These are phyloP conservation scores for Naganishia sp. DNA, from an alignment of 1,284 basidiomycete species.

Conservation along the genomic window DNA sequence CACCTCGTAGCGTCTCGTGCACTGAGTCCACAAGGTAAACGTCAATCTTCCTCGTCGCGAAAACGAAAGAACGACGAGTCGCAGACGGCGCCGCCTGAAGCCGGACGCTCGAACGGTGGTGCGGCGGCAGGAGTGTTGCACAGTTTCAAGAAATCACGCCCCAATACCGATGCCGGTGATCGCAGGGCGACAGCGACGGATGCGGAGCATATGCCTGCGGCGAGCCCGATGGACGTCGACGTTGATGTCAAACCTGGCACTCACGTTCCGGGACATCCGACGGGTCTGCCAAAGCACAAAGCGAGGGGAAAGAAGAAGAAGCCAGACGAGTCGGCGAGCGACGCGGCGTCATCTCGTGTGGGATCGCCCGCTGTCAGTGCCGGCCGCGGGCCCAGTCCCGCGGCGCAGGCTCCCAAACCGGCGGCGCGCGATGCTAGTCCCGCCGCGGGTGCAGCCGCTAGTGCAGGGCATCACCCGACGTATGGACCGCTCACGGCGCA, in stretches of 20 bases:
- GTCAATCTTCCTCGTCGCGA: conserved; percentile 14
- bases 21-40: conserved; percentile 30
- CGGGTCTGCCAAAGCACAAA: conserved; percentile 32
- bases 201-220: conserved; percentile 9
- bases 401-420: not conserved
- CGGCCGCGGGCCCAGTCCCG: conserved; percentile 10
- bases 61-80: conserved; percentile 29
- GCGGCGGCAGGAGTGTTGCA: conserved; percentile 15
- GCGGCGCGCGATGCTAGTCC: conserved; percentile 7
- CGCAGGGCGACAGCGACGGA: conserved; percentile 9
- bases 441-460: not conserved
- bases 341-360: not conserved
- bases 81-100: conserved; percentile 32
- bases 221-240: conserved; percentile 10
- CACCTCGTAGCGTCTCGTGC: conserved; percentile 32
- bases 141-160: conserved; percentile 29
- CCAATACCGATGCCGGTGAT: conserved; percentile 31
- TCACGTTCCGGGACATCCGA: conserved; percentile 13
- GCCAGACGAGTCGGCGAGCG: conserved; percentile 5
- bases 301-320: conserved; percentile 31
- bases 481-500: conserved; percentile 17
- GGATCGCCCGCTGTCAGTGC: conserved; percentile 10
- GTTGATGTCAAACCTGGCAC: conserved; percentile 16
- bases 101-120: conserved; percentile 15
- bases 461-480: conserved; percentile 8